Evolutionary conservation across 1,284 basidiomycete genomes (phyloP).

Genomic region (Trichosporon coremiiforme): DNA sequence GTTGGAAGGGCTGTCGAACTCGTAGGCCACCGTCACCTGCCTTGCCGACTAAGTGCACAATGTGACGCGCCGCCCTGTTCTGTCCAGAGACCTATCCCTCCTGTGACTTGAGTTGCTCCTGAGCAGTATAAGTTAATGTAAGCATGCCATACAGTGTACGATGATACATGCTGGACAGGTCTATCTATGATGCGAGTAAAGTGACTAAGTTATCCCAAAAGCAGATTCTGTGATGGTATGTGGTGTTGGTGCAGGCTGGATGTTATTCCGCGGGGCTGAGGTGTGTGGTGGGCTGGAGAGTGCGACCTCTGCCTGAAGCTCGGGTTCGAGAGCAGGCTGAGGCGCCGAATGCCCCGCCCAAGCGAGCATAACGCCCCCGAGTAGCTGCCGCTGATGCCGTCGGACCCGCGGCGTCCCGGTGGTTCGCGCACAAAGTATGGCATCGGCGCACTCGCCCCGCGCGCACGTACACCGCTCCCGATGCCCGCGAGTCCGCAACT

Average conservation of each 20-base stretch:
- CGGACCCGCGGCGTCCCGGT: not conserved
- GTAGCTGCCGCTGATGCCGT: not conserved
- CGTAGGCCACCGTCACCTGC: no score
- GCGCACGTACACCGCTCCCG: not conserved
- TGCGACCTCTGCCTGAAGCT: not conserved
- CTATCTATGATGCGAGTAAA: conserved; percentile 9
- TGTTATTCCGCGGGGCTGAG: not conserved
- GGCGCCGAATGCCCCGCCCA: not conserved
- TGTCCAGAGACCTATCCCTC: no score
- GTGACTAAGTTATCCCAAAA: not conserved
- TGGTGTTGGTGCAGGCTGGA: not conserved
- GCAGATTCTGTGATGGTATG: conserved; percentile 4
- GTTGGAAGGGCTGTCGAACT: no score
- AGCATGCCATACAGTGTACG: not conserved
- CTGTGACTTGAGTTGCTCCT: no score
- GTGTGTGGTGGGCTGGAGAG: not conserved
- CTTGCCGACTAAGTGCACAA: no score
- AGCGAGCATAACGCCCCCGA: not conserved
- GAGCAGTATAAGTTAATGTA: not conserved
- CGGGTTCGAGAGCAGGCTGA: conserved; percentile 3
- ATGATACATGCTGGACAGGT: not conserved
- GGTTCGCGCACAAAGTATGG: not conserved
- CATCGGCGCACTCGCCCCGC: not conserved
- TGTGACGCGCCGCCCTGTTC: no score
- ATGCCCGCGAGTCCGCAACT: not conserved